Evolutionary conservation across 176 grass and related monocot genomes (phyloP).

Genomic region (Avena atlantica): DNA sequence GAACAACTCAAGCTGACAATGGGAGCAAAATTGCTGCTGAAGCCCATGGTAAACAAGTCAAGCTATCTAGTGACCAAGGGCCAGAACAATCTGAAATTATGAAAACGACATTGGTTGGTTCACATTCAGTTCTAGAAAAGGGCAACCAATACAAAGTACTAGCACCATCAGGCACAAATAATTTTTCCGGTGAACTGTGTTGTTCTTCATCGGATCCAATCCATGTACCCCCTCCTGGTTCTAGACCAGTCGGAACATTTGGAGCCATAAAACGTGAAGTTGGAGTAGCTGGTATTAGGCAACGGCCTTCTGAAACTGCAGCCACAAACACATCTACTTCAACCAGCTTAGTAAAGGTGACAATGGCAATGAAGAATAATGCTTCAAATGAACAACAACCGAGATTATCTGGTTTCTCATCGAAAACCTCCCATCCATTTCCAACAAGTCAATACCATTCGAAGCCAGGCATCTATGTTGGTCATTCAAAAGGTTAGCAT

Average conservation of each 20-base stretch:
- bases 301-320: constrained; percentile 42
- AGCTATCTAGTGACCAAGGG: constrained; percentile 41
- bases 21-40: constrained; percentile 11
- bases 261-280: constrained; percentile 82
- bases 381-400: constrained; percentile 34
- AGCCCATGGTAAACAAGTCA: constrained; percentile 43
- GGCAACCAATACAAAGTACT: constrained; percentile 19
- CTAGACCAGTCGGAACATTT: constrained; percentile 56
- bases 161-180: constrained; percentile 43
- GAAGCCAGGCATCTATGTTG: constrained; percentile 34
- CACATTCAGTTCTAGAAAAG: constrained; percentile 42
- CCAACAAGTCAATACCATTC: constrained; percentile 40
- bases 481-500: constrained; percentile 53
- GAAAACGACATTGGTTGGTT: constrained; percentile 23
- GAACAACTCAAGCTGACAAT: constrained; percentile 43
- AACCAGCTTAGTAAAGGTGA: constrained; percentile 38
- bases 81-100: constrained; percentile 28
- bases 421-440: constrained; percentile 31
- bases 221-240: constrained; percentile 69
- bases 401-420: constrained; percentile 28
- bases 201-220: constrained; percentile 83
- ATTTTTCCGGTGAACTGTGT: constrained; percentile 54
- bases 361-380: constrained; percentile 39
- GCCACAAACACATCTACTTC: constrained; percentile 49
- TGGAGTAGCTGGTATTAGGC: constrained; percentile 65